Percentiles rank a stretch among this genome's conserved stretches.
Evolutionary conservation across 352 stramenopile species (phyloP).

Genomic region (Phytophthora foliorum): DNA sequence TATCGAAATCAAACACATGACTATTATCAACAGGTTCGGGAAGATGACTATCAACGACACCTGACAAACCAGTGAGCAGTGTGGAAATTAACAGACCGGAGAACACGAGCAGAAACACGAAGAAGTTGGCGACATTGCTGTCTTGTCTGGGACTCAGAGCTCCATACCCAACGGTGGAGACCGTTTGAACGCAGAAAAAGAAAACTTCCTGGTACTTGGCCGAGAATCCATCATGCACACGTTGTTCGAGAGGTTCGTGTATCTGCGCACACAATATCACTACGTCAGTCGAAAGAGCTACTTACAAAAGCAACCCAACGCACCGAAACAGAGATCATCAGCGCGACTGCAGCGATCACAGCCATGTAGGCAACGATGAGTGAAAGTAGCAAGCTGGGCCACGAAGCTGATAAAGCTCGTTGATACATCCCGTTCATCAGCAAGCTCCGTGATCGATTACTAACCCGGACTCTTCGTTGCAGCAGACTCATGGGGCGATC

Average conservation of each 20-base stretch:
- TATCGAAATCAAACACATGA: slow-evolving; percentile 15
- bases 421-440: slow-evolving; percentile 68
- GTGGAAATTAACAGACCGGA: slow-evolving; percentile 53
- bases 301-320: slow-evolving; percentile 7
- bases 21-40: slow-evolving; percentile 1
- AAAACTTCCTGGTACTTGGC: slow-evolving; percentile 51
- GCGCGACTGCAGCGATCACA: slow-evolving; percentile 47
- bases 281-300: neutral
- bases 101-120: slow-evolving; percentile 60
- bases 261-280: slow-evolving; percentile 6
- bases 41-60: neutral
- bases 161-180: slow-evolving; percentile 71
- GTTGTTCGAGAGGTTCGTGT: slow-evolving; percentile 30
- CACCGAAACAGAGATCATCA: slow-evolving; percentile 58
- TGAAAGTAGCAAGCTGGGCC: slow-evolving; percentile 47
- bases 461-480: slow-evolving; percentile 49
- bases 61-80: slow-evolving; percentile 47
- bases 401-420: slow-evolving; percentile 55
- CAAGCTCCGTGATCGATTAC: slow-evolving; percentile 48
- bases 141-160: slow-evolving; percentile 53
- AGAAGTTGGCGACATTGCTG: slow-evolving; percentile 68
- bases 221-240: slow-evolving; percentile 2
- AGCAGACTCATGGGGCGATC: slow-evolving; percentile 53
- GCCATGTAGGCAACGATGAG: slow-evolving; percentile 52
- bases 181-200: slow-evolving; percentile 71